phyloP scores from a whole-genome alignment of 1,284 basidiomycete species.

The Porphyrellus sp. region DNA sequence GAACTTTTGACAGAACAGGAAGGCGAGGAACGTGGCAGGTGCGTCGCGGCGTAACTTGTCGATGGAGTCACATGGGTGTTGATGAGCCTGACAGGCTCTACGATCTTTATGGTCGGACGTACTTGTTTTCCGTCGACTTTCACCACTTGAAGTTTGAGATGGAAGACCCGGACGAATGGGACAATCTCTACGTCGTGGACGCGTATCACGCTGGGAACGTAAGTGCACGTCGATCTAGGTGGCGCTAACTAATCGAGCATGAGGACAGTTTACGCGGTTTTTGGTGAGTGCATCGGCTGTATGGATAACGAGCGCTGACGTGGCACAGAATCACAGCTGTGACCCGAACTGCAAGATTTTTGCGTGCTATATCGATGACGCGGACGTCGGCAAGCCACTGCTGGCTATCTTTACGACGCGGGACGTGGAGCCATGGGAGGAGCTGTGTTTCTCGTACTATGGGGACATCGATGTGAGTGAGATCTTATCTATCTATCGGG shows the following conservation, averaged over 20 bases:
- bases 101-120: conserved; percentile 75
- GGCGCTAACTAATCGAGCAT: conserved; percentile 11
- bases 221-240: conserved; percentile 31
- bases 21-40: conserved; percentile 66
- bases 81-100: conserved; percentile 54
- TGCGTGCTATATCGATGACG: conserved; percentile 70
- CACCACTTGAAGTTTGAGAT: conserved; percentile 52
- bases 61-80: neutral
- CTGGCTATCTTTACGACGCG: conserved; percentile 69
- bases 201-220: conserved; percentile 88
- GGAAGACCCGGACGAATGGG: conserved; percentile 37
- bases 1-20: conserved; percentile 73
- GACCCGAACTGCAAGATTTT: conserved; percentile 77
- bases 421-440: conserved; percentile 65
- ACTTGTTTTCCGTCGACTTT: conserved; percentile 82
- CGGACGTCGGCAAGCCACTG: conserved; percentile 56
- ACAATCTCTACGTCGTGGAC: conserved; percentile 60
- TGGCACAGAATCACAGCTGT: conserved; percentile 79
- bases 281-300: conserved; percentile 42
- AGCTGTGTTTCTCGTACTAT: conserved; percentile 80
- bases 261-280: conserved; percentile 64
- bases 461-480: conserved; percentile 47
- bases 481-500: accelerated
- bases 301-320: conserved; percentile 5
- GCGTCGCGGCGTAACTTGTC: conserved; percentile 28